Conservation (phyloP, 805 yeast genomes). For the Wickerhamomyces mucosus region DNA sequence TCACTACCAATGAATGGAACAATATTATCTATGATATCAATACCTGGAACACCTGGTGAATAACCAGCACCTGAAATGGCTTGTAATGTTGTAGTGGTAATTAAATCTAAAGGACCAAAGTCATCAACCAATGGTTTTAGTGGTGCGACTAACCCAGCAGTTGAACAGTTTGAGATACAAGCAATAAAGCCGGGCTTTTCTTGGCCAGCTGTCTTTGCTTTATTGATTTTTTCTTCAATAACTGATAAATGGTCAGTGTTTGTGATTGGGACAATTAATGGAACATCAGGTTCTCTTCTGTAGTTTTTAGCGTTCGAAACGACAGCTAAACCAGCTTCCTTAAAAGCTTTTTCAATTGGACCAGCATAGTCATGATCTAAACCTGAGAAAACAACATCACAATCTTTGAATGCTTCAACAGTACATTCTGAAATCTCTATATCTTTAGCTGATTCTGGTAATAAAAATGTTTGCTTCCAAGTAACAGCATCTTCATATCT, state of each 20-base stretch:
- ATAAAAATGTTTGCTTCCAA: constrained; percentile 86
- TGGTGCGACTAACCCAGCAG: constrained; percentile 97
- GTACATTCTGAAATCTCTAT: constrained; percentile 72
- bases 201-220: constrained; percentile 45
- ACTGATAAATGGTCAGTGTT: constrained; percentile 84
- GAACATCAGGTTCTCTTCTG: constrained; percentile 80
- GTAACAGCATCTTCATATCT: constrained; percentile 74
- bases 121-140: constrained; percentile 84
- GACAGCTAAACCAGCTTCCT: constrained; percentile 71
- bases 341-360: constrained; percentile 77
- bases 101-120: constrained; percentile 83
- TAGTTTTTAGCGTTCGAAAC: constrained; percentile 95
- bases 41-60: constrained; percentile 95
- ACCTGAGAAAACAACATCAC: constrained; percentile 94
- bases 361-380: constrained; percentile 92
- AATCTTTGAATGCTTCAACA: constrained; percentile 66
- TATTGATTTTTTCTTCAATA: constrained; percentile 46
- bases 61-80: constrained; percentile 98
- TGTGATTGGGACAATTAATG: constrained; percentile 90
- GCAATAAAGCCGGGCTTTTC: constrained; percentile 73
- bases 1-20: constrained; percentile 95
- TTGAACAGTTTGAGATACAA: constrained; percentile 96
- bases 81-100: constrained; percentile 88
- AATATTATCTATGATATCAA: constrained; percentile 88
- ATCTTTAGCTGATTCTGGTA: constrained; percentile 60